Percentiles rank a stretch among this genome's conserved stretches.
Conservation (phyloP, 495 filamentous ascomycete species). For the Bathelium albidoporum region DNA sequence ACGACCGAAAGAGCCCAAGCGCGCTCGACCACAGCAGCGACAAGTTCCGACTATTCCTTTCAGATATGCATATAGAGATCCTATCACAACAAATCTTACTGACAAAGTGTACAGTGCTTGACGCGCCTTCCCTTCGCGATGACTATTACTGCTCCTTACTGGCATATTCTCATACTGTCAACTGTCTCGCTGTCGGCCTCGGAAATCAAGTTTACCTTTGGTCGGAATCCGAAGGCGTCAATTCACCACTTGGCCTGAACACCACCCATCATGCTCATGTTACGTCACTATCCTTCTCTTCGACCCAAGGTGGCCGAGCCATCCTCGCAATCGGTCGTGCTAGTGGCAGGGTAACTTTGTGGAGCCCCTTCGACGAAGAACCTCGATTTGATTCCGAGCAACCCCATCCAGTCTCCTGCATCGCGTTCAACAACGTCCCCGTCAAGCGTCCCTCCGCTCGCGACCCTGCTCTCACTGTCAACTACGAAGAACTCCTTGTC, state of each 20-base stretch:
- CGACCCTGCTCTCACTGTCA: constrained; percentile 26
- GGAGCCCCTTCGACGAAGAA: constrained; percentile 47
- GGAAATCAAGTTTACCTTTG: constrained; percentile 77
- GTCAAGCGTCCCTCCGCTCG: constrained; percentile 29
- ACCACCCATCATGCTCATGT: constrained; percentile 40
- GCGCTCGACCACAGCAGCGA: background rate
- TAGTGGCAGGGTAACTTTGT: constrained; percentile 52
- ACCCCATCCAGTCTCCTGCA: constrained; percentile 59
- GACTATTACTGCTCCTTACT: constrained; percentile 93
- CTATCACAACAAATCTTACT: constrained; percentile 11
- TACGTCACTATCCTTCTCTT: constrained; percentile 84
- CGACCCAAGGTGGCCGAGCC: constrained; percentile 57
- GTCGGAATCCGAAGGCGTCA: constrained; percentile 57
- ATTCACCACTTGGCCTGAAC: constrained; percentile 11
- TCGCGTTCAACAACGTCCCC: constrained; percentile 52
- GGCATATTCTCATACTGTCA: constrained; percentile 64
- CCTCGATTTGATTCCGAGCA: constrained; percentile 68
- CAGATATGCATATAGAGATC: constrained; percentile 44
- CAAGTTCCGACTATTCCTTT: constrained; percentile 61
- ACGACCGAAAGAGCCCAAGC: constrained; percentile 8
- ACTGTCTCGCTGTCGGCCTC: constrained; percentile 77
- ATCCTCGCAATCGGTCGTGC: constrained; percentile 82
- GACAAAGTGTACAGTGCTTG: constrained; percentile 48
- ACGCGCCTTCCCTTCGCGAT: constrained; percentile 78
- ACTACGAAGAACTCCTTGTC: constrained; percentile 72